Evolutionary conservation across 495 filamentous ascomycete species (phyloP).

Genomic region (Halenospora varia): DNA sequence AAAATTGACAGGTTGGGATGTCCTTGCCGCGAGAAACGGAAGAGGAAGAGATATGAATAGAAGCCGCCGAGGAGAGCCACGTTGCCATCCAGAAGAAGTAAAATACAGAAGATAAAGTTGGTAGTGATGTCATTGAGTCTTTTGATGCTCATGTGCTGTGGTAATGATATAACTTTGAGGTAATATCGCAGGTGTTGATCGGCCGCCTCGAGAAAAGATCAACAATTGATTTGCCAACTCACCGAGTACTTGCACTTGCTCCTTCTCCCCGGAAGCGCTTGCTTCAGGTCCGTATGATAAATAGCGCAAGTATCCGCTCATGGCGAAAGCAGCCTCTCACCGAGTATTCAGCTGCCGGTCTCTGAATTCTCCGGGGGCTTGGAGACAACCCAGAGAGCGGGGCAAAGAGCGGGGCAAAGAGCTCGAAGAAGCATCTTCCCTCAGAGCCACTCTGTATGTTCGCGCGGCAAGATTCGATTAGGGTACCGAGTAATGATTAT

Average conservation of each 20-base stretch:
- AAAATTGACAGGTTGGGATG: not conserved
- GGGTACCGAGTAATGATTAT: not conserved
- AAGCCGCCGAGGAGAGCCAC: not conserved
- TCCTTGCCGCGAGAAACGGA: not conserved
- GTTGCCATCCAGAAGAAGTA: not conserved
- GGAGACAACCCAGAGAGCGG: not conserved
- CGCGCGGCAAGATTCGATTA: not conserved
- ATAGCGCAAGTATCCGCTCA: not conserved
- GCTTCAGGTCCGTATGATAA: not conserved
- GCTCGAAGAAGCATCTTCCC: not conserved
- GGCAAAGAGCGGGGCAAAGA: not conserved
- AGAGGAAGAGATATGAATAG: not conserved
- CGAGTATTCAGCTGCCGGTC: not conserved
- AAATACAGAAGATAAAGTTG: constrained; percentile 26
- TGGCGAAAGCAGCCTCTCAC: not conserved
- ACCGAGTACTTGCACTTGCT: not conserved
- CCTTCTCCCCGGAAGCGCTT: not conserved
- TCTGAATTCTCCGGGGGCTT: not conserved
- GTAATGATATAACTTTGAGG: constrained; percentile 1
- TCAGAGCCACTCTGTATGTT: not conserved
- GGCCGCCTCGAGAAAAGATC: not conserved
- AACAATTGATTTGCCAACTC: not conserved
- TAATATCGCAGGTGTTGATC: not conserved
- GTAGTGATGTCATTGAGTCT: constrained; percentile 14
- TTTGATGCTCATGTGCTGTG: constrained; percentile 1